Conservation (phyloP, 495 filamentous ascomycete species). For the Lasiosphaeris hirsuta region DNA sequence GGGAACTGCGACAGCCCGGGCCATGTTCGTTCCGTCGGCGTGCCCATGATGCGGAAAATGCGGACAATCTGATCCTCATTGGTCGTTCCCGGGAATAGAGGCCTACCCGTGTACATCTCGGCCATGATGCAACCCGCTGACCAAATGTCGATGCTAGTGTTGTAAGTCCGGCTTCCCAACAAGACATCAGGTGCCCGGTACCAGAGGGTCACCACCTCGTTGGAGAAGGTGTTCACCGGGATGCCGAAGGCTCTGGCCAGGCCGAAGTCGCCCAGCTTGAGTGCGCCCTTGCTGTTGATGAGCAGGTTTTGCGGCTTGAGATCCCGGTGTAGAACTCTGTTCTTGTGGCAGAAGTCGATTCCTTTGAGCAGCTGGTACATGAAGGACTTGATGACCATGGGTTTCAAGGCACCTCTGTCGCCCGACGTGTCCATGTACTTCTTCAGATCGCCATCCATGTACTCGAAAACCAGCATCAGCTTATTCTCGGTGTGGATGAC, state of each 20-base stretch:
- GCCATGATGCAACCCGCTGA: conserved; percentile 98
- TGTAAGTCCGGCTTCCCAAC: conserved; percentile 86
- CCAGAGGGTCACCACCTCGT: conserved; percentile 96
- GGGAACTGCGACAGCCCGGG: conserved; percentile 85
- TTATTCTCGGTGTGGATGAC: conserved; percentile 99
- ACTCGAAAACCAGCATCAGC: conserved; percentile 98
- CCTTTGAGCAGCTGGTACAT: conserved; percentile 94
- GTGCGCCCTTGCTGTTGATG: conserved; percentile 85
- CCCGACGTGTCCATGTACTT: conserved; percentile 96
- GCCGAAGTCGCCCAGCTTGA: conserved; percentile 95
- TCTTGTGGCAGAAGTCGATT: conserved; percentile 95
- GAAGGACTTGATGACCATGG: conserved; percentile 89
- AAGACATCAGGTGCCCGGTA: conserved; percentile 93
- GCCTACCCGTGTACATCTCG: conserved; percentile 92
- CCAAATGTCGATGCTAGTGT: conserved; percentile 98
- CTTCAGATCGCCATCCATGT: conserved; percentile 98
- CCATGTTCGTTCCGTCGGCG: conserved; percentile 88
- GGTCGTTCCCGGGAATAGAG: conserved; percentile 90
- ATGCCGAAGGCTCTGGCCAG: conserved; percentile 92
- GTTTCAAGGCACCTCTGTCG: conserved; percentile 78
- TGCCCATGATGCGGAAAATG: conserved; percentile 97
- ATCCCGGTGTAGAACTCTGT: conserved; percentile 92
- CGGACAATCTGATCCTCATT: conserved; percentile 95
- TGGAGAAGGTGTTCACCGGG: conserved; percentile 96
- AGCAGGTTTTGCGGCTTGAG: conserved; percentile 93